Evolutionary conservation across 2,329 filamentous ascomycete species (phyloP).

Genomic region (Monosporascus sp.): DNA sequence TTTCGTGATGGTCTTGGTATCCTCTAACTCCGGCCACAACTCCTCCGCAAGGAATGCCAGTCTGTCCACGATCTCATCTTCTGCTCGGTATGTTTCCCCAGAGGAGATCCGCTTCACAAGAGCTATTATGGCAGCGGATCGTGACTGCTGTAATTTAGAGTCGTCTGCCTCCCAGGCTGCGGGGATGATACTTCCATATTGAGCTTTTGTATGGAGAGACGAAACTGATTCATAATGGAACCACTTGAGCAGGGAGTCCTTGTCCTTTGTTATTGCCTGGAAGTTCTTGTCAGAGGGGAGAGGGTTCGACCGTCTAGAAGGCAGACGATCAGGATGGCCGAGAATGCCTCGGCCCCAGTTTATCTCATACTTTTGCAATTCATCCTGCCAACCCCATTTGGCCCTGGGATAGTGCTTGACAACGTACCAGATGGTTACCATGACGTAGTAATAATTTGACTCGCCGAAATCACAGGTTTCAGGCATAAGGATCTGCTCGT

Average conservation of each 20-base stretch:
- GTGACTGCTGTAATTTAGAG: not conserved
- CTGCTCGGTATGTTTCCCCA: slow-evolving; percentile 2
- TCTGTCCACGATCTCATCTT: slow-evolving; percentile 10
- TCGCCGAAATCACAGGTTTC: not conserved
- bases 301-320: not conserved
- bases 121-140: not conserved
- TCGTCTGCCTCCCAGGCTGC: slow-evolving; percentile 1
- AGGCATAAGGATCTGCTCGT: too few species aligned
- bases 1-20: slow-evolving; percentile 1
- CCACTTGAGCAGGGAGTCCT: slow-evolving; percentile 8
- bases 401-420: slow-evolving; percentile 1
- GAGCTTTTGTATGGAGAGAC: not conserved
- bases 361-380: not conserved
- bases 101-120: slow-evolving; percentile 1
- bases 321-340: not conserved
- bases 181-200: not conserved
- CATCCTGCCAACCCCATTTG: slow-evolving; percentile 1
- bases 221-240: slow-evolving; percentile 9
- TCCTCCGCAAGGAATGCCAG: slow-evolving; percentile 6
- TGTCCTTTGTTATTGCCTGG: slow-evolving; percentile 3
- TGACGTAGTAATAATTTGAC: slow-evolving; percentile 10
- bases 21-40: slow-evolving; percentile 1
- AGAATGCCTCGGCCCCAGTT: too few species aligned
- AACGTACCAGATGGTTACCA: slow-evolving; percentile 10
- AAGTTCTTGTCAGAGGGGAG: not conserved